phyloP scores from a whole-genome alignment of 805 yeast species.

The Diddensiella santjacobensis region DNA sequence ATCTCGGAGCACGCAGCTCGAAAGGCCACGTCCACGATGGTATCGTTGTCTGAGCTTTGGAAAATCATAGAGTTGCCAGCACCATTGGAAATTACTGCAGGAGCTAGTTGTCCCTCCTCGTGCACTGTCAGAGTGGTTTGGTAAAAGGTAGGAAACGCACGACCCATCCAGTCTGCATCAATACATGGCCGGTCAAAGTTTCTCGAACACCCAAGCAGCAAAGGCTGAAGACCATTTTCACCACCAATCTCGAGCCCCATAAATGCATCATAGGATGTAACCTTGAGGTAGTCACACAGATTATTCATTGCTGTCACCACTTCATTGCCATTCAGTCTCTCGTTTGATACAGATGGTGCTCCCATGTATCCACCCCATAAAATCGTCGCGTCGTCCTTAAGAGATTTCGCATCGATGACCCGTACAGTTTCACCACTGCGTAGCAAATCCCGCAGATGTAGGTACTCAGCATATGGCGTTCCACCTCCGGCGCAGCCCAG shows the following conservation, averaged over 20 bases:
- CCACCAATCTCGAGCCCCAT: constrained; percentile 30
- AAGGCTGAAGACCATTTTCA: constrained; percentile 25
- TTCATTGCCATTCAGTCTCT: constrained; percentile 41
- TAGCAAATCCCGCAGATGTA: constrained; percentile 34
- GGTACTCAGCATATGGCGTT: constrained; percentile 39
- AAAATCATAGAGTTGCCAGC: constrained; percentile 38
- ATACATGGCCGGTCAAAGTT: constrained; percentile 16
- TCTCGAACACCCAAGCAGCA: constrained; percentile 4
- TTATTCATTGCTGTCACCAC: constrained; percentile 32
- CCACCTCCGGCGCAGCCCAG: constrained; percentile 53
- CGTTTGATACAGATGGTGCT: constrained; percentile 43
- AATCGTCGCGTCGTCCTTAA: constrained; percentile 22
- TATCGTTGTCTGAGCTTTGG: constrained; percentile 25
- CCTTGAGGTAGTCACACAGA: constrained; percentile 4
- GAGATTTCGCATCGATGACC: constrained; percentile 33
- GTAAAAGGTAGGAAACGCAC: constrained; percentile 46
- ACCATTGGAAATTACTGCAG: constrained; percentile 31
- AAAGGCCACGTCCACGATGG: constrained; percentile 37
- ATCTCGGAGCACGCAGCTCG: constrained; percentile 44
- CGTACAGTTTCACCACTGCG: constrained; percentile 35
- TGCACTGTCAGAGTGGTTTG: constrained; percentile 31
- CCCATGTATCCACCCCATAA: constrained; percentile 41
- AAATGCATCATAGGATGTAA: not conserved
- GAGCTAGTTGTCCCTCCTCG: constrained; percentile 9
- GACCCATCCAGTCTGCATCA: constrained; percentile 45